Conservation (phyloP, 1,284 basidiomycete species). For the Ceratobasidium sp. region DNA sequence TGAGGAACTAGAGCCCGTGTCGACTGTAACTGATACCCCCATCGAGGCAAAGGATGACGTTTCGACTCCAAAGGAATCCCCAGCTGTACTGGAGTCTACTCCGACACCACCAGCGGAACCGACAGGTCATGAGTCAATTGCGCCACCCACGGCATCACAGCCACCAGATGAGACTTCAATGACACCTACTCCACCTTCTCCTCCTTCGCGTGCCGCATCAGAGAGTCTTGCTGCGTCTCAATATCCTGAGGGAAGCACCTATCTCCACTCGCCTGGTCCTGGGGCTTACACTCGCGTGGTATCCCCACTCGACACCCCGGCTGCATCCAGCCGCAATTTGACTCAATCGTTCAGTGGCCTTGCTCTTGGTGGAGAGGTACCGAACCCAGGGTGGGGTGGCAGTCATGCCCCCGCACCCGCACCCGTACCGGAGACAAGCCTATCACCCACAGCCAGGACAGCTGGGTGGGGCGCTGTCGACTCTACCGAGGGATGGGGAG, state of each 20-base stretch:
- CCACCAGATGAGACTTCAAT: constrained; percentile 6
- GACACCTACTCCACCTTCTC: constrained; percentile 17
- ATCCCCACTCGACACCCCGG: constrained; percentile 61
- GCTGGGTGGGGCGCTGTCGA: constrained; percentile 38
- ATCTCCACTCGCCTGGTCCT: constrained; percentile 17
- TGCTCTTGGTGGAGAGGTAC: constrained; percentile 65
- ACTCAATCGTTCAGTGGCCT: constrained; percentile 63
- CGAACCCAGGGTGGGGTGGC: constrained; percentile 57
- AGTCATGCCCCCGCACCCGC: constrained; percentile 50
- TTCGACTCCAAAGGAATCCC: constrained; percentile 20
- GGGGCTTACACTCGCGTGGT: constrained; percentile 48
- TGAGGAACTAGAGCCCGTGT: neutral
- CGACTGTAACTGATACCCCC: neutral
- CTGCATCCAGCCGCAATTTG: constrained; percentile 47
- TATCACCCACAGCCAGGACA: constrained; percentile 46
- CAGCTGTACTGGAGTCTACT: neutral
- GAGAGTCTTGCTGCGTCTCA: constrained; percentile 16
- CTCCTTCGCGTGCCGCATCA: constrained; percentile 26
- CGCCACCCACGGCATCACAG: constrained; percentile 3
- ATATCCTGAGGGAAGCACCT: constrained; percentile 32
- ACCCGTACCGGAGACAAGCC: constrained; percentile 42
- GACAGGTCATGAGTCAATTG: constrained; percentile 5
- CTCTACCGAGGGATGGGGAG: constrained; percentile 29
- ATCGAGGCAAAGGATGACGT: neutral
- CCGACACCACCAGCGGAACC: constrained; percentile 19